Evolutionary conservation across 176 grass and related monocot species (phyloP), one percentile per base, ranked within the genome.

Genomic region (Bothriochloa decipiens): DNA sequence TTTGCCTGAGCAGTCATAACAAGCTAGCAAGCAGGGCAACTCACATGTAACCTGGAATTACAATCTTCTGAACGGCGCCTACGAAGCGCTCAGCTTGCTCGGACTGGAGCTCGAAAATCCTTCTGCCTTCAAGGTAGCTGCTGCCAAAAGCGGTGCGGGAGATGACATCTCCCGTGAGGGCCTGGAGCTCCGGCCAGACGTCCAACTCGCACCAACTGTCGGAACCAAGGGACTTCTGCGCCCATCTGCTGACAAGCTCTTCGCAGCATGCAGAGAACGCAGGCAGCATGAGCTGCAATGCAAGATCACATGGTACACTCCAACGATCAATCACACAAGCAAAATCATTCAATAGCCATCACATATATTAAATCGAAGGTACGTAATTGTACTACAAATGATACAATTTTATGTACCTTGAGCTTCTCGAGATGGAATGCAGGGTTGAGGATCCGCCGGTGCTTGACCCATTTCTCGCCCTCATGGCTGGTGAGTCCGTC

Each of bases 341-440:
- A 18, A 16, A 7, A 28, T 27, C 41, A 7, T 70, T 12, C 9
- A 1, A 46, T 14, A 15, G 0, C 12, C 13, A 15, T 47, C 14
- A 47, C 12, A 15, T 47, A 47, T 15, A 15, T 4, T 1, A 47
- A 15, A 47, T 47, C 1, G 14, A 49, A 49, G 13, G 46, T 49
- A 49, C 4, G 46, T 49, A 49, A 49, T 50, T 50, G 45, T 47
- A 47, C 47, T 50, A 50, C 47, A 50, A 52, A 18, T 18, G 49
- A 53, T 53, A 20, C 17, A n/a, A 15, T 17, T 50, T 17, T 64
- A 64, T 1, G 2, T 65, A 90, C 88, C 92, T 91, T 97, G 5
- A 97, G 84, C 37, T 91, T 97, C 82, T 97, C 90, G 10, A 90
- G 26, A 64, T 94, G 92, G 81, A 97, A 97, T 0, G 92, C 92